phyloP scores from a whole-genome alignment of 2,329 filamentous ascomycete genomes.

The Trichothecium roseum region DNA sequence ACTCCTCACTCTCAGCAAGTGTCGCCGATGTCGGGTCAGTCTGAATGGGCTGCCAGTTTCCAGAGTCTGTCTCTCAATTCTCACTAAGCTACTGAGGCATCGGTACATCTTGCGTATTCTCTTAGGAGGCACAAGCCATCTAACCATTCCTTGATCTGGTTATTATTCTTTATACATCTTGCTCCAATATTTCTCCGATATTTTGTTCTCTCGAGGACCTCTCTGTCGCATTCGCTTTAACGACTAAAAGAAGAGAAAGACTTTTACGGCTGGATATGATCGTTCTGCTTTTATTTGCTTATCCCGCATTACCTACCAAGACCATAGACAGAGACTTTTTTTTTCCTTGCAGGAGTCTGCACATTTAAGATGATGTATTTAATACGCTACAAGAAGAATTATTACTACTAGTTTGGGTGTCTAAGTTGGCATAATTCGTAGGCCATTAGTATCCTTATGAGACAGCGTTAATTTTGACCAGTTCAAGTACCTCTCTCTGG shows the following conservation, averaged over 20 bases:
- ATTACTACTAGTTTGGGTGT: conserved; percentile 19
- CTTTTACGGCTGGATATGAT: background rate
- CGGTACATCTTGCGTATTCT: no score
- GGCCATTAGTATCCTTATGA: no score
- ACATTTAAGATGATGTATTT: conserved; percentile 22
- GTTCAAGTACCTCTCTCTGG: no score
- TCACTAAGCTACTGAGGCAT: conserved; percentile 35
- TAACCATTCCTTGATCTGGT: no score
- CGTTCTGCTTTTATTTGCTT: conserved; percentile 12
- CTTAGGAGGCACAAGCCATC: no score
- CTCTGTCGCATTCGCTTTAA: no score
- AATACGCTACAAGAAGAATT: conserved; percentile 23
- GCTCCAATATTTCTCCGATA: no score
- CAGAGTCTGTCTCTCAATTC: conserved; percentile 65
- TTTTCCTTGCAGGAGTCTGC: conserved; percentile 9
- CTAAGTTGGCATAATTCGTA: no score
- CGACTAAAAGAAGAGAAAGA: background rate
- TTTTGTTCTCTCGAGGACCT: no score
- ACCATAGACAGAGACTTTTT: conserved; percentile 23
- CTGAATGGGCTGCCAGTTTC: conserved; percentile 55
- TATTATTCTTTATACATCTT: no score
- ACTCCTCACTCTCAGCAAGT: conserved; percentile 24
- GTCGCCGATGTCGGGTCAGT: conserved; percentile 31
- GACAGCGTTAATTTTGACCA: no score
- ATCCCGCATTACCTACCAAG: conserved; percentile 18